Percentiles rank a stretch among this genome's conserved stretches.
These are phyloP conservation scores for Adansonia digitata DNA, from an alignment of 345 rosid species.

Conservation along the genomic window DNA sequence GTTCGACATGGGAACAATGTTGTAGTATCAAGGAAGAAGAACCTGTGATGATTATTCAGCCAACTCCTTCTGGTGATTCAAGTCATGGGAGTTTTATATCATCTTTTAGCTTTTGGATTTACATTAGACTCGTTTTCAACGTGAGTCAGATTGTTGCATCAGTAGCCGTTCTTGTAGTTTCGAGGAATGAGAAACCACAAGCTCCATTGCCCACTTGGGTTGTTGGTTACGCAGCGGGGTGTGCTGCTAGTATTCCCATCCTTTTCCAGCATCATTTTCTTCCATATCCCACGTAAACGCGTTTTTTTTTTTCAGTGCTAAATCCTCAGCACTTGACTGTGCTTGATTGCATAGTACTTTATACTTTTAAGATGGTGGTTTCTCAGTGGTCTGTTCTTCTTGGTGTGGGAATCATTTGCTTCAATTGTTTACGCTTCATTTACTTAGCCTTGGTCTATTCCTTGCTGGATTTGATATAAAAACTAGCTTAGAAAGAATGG, in stretches of 20 bases:
- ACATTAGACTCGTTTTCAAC: conserved; percentile 8
- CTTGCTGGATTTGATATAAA: not conserved
- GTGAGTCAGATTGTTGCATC: conserved; percentile 19
- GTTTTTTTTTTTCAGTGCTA: not conserved
- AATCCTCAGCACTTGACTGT: not conserved
- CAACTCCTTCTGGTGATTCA: not conserved
- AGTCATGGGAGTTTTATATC: conserved; percentile 1
- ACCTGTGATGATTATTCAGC: conserved; percentile 7
- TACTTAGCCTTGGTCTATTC: not conserved
- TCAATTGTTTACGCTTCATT: not conserved
- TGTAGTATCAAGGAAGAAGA: not conserved
- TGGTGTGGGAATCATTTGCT: conserved; percentile 1
- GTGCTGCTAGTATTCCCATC: conserved; percentile 22
- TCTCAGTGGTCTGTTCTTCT: not conserved
- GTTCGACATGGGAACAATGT: not conserved
- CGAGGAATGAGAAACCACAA: conserved; percentile 17
- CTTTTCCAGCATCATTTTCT: conserved; percentile 20
- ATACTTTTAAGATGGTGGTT: not conserved
- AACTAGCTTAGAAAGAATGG: not conserved
- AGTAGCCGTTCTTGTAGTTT: conserved; percentile 9
- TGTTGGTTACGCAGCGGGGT: conserved; percentile 13
- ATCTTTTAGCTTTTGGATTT: conserved; percentile 9
- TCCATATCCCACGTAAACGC: conserved; percentile 9
- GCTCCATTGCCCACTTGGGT: conserved; percentile 23
- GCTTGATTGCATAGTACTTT: not conserved